Base-by-base conservation (phyloP, 208 protist species). In the Trypanosomatidae sp. region DNA sequence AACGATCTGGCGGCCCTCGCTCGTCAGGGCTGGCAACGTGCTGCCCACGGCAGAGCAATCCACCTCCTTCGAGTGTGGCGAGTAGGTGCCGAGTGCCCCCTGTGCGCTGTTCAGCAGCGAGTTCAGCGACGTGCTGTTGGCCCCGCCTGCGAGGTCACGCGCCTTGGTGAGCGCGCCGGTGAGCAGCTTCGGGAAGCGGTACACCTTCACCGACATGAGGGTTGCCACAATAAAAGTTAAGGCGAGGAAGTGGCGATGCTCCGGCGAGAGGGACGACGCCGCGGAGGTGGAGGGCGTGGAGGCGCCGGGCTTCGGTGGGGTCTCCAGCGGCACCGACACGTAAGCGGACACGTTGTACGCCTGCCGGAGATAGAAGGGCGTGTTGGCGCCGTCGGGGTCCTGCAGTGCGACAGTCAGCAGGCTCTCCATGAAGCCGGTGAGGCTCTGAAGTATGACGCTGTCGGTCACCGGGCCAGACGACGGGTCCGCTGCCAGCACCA, bases 121-220 rank as follows among this genome's bases (percentile, higher is more conserved):
- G 75, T 88, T 87, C n/a, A 88, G 36, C 33, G 59, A 68, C 52
- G 52, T 58, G 64, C 78, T 82, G 59, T 82, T 80, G 25, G 87
- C 79, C 13, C 71, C 76, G 56, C 56, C 49, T 0, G 80, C 82
- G 1, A 91, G 71, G 60, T 94, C 92, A 22, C 88, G 81, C 22
- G 90, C 90, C 59, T 91, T 90, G 39, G 79, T 53, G 73, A 95
- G 94, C 41, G 81, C 84, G 56, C 58, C 47, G 71, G 91, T 95
- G 4, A 96, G 79, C 50, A 94, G 72, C 64, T 81, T 89, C 36
- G 92, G 92, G 53, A 96, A 89, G 49, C 88, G 90, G 71, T 95
- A 96, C 58, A 96, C 87, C 79, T 96, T 96, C 52, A 96, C 92
- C 19, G 83, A 82, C 82, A 92, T 92, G 17, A 96, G 79, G 3